Evolutionary conservation across 805 yeast species (phyloP).

Genomic region (Wickerhamomyces subpelliculosus): DNA sequence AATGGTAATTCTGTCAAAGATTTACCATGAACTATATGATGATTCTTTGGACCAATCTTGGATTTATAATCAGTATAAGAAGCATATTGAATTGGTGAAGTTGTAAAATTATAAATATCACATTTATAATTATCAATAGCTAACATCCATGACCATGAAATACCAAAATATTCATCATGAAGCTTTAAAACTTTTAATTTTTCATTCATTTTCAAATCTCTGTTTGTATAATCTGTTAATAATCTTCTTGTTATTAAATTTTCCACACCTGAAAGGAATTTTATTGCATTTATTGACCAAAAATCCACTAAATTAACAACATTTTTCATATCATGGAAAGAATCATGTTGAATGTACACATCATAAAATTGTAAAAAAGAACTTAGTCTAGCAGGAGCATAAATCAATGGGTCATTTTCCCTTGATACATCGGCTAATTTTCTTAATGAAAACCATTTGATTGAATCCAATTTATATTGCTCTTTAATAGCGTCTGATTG

Average conservation of each 20-base stretch:
- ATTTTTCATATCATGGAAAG: conserved; percentile 1
- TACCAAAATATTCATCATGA: conserved; percentile 8
- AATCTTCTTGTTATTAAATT: conserved; percentile 6
- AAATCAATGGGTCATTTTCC: conserved; percentile 11
- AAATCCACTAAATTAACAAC: conserved; percentile 9
- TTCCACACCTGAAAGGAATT: conserved; percentile 13
- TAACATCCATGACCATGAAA: conserved; percentile 20
- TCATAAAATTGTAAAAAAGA: conserved; percentile 16
- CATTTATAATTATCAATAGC: conserved; percentile 19
- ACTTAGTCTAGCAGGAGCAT: conserved; percentile 11
- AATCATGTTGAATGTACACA: conserved; percentile 4
- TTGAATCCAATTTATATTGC: conserved; percentile 11
- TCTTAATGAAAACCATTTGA: conserved; percentile 12
- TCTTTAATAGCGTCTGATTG: conserved; percentile 7
- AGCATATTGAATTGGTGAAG: conserved; percentile 8
- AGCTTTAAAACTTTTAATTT: conserved; percentile 10
- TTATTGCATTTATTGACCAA: conserved; percentile 19
- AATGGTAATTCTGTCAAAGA: conserved; percentile 14
- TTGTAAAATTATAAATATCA: conserved; percentile 13
- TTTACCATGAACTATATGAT: conserved; percentile 15
- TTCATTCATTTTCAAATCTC: conserved; percentile 9
- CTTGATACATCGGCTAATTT: conserved; percentile 6
- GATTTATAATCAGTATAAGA: conserved; percentile 6
- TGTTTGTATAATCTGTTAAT: conserved; percentile 16
- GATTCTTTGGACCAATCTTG: conserved; percentile 17